Evolutionary conservation across 108 stramenopile species (phyloP), one percentile per base, ranked within the genome.

Genomic region (Nannochloropsis granulata): DNA sequence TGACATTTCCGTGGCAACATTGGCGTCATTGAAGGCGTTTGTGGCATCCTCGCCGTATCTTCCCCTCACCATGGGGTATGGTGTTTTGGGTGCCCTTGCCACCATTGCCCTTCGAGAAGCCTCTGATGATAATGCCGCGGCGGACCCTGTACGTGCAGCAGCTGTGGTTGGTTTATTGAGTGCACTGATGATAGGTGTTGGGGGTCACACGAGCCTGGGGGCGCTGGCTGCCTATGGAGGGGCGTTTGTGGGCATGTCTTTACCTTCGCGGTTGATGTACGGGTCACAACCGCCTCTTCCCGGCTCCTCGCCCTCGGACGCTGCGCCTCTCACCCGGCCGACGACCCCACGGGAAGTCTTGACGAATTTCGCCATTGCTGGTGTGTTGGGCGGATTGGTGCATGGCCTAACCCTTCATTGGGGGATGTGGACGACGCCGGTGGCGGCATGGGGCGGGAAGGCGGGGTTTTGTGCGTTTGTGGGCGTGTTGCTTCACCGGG

Each of bases 391-490:
- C 5, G 93, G 93, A 24, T 34, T 92, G 85, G 81, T 93, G 44
- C 92, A 93, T 71, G 93, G 88, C 43, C 25, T 90, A 21, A 91
- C 92, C 26, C 90, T 93, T 79, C 86, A 88, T 56, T 84, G 56
- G 78, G 91, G 91, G 21, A 91, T 89, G 84, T 93, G 93, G 93
- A 88, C 87, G 78, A 90, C 89, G 44, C 79, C 80, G 13, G 86
- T 56, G 8, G 56, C 56, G 44, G 91, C 90, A 26, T 93, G 93
- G 93, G 93, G 93, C 23, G 93, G 93, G 34, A 93, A 93, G 80
- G 92, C 92, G 26, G 93, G 93, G n/a, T 44, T 90, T 25, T 93
- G 93, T 83, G 90, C 90, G 13, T 92, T 92, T 81, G 88, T 91
- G 12, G 93, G 56, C n/a, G 56, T 71, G 21, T 71, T 71, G 56